Evolutionary conservation across 2,329 filamentous ascomycete genomes (phyloP).

Genomic region (Fusarium agapanthi): DNA sequence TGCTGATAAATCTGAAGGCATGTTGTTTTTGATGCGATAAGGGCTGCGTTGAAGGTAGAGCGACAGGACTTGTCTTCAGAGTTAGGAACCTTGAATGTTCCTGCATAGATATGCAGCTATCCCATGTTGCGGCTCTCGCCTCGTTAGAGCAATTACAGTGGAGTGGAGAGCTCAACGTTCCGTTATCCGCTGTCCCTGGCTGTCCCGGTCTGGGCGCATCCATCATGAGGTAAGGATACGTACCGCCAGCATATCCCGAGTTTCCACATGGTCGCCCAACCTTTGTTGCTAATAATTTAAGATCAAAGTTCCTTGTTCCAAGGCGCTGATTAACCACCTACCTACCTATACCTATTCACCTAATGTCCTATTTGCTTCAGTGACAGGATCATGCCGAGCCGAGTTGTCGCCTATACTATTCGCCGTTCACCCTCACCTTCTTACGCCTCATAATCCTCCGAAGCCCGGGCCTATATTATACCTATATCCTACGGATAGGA

Average conservation of each 20-base stretch:
- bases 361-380: slow-evolving; percentile 2
- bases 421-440: slow-evolving; percentile 34
- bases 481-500: neutral
- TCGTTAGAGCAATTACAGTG: slow-evolving; percentile 16
- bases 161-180: neutral
- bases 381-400: slow-evolving; percentile 45
- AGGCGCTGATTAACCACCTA: neutral
- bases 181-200: neutral
- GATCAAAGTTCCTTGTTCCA: slow-evolving; percentile 13
- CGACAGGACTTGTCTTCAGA: neutral
- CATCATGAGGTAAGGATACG: slow-evolving; percentile 39
- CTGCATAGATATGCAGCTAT: slow-evolving; percentile 39
- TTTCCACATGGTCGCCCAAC: slow-evolving; percentile 41
- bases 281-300: slow-evolving; percentile 17
- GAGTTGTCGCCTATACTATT: slow-evolving; percentile 28
- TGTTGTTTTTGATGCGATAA: slow-evolving; percentile 38
- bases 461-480: slow-evolving; percentile 12
- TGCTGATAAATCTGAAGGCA: slow-evolving; percentile 73
- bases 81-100: slow-evolving; percentile 3
- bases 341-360: slow-evolving; percentile 4
- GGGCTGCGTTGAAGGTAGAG: neutral
- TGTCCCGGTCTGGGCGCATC: neutral
- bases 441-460: slow-evolving; percentile 39
- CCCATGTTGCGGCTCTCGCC: slow-evolving; percentile 20
- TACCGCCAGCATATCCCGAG: slow-evolving; percentile 33